Evolutionary conservation across 108 stramenopile species (phyloP).

Genomic region (Nannochloropsis gaditana): DNA sequence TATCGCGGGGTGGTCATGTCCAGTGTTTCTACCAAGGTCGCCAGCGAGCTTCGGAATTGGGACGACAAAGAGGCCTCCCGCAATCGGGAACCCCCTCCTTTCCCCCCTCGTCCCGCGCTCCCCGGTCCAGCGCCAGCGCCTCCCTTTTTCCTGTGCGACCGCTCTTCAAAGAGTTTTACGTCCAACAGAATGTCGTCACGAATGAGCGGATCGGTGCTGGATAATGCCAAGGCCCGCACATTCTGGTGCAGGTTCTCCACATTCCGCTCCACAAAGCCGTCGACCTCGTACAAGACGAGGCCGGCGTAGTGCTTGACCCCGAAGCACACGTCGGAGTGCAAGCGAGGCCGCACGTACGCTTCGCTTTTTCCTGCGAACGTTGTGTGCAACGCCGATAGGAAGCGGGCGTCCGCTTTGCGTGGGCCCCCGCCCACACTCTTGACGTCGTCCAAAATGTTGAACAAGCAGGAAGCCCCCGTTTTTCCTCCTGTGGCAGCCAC

Average conservation of each 20-base stretch:
- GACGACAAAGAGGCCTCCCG: conserved; percentile 46
- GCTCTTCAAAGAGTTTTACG: background rate
- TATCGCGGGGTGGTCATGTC: conserved; percentile 54
- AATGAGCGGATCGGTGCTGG: conserved; percentile 27
- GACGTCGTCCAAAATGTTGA: background rate
- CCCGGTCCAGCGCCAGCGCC: conserved; percentile 13
- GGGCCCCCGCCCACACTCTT: conserved; percentile 5
- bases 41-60: conserved; percentile 56
- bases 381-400: conserved; percentile 17
- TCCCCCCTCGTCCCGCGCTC: conserved; percentile 27
- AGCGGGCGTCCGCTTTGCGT: conserved; percentile 9
- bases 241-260: conserved; percentile 80
- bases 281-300: conserved; percentile 72
- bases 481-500: conserved; percentile 55
- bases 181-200: conserved; percentile 21
- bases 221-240: conserved; percentile 49
- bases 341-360: background rate
- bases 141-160: background rate
- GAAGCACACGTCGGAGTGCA: conserved; percentile 64
- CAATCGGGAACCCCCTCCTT: conserved; percentile 30
- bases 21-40: conserved; percentile 51
- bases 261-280: conserved; percentile 80
- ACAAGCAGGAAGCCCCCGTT: background rate
- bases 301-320: conserved; percentile 89
- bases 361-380: conserved; percentile 7